A percentile compares a stretch with the other conserved stretches of the same genome.
These are phyloP conservation scores for Stipa capillata DNA, from an alignment of 176 grass and related monocot species.

Conservation along the genomic window DNA sequence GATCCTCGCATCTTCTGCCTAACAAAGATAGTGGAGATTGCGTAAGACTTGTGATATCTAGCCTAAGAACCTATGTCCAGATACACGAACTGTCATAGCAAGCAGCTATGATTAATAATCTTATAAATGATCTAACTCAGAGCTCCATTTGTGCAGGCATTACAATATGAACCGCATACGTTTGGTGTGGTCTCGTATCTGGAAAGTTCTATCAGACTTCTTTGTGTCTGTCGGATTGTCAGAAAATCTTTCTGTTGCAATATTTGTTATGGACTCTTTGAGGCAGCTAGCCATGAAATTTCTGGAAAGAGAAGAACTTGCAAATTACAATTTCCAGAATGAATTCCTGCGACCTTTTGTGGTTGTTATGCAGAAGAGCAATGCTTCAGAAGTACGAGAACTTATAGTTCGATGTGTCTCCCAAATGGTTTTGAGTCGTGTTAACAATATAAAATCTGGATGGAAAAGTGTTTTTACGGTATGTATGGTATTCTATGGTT, in stretches of 20 bases:
- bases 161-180: constrained; percentile 99
- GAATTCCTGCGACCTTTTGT: constrained; percentile 94
- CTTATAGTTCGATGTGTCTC: constrained; percentile 92
- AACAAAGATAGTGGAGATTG: constrained; percentile 99
- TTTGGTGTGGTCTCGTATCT: constrained; percentile 93
- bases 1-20: constrained; percentile 97
- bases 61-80: not conserved
- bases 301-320: constrained; percentile 87
- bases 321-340: constrained; percentile 99
- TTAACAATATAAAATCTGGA: constrained; percentile 95
- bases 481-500: constrained; percentile 18
- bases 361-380: constrained; percentile 94
- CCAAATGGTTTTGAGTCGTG: constrained; percentile 95
- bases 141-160: constrained; percentile 62
- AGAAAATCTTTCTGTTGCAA: constrained; percentile 95
- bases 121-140: constrained; percentile 1
- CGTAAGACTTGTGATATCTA: constrained; percentile 59
- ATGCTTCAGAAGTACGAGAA: constrained; percentile 84
- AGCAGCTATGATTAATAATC: not conserved
- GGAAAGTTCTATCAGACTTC: constrained; percentile 92
- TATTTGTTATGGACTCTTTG: constrained; percentile 99
- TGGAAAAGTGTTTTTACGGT: constrained; percentile 98
- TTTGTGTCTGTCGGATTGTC: constrained; percentile 90
- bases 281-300: constrained; percentile 98
- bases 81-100: constrained; percentile 12